Percentiles rank a stretch among this genome's conserved stretches.
Conservation (phyloP, 2,329 filamentous ascomycete species). For the Colletotrichum falcatum region DNA sequence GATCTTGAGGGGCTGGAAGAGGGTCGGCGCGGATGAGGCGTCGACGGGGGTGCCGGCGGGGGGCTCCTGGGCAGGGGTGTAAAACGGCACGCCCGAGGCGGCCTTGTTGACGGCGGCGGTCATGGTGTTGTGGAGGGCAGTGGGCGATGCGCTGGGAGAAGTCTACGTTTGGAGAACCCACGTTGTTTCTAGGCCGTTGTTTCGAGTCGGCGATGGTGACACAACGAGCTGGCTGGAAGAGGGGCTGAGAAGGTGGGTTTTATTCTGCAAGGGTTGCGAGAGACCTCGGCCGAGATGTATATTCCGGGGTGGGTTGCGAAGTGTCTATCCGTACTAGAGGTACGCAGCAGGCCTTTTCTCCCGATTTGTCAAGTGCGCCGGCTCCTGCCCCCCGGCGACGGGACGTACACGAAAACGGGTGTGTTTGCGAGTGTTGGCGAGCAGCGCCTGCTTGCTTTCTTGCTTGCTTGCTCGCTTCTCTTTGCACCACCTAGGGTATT, state of each 20-base stretch:
- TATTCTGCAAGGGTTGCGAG: conserved; percentile 21
- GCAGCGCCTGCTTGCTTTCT: too few relatives aligned
- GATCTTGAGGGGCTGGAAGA: conserved; percentile 68
- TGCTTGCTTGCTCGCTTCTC: not conserved
- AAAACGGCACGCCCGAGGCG: conserved; percentile 62
- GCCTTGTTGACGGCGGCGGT: conserved; percentile 50
- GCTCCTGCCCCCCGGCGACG: not conserved
- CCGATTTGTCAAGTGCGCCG: conserved; percentile 1
- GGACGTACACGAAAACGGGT: too few relatives aligned
- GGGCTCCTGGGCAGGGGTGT: conserved; percentile 66
- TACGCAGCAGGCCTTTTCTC: not conserved
- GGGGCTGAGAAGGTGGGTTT: conserved; percentile 6
- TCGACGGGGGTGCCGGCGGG: conserved; percentile 61
- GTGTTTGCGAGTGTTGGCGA: too few relatives aligned
- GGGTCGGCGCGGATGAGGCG: conserved; percentile 58
- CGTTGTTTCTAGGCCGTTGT: conserved; percentile 10
- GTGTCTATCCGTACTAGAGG: too few relatives aligned
- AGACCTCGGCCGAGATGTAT: not conserved
- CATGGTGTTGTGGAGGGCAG: conserved; percentile 39
- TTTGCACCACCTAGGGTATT: not conserved
- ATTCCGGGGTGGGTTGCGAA: conserved; percentile 12
- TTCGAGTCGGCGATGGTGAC: conserved; percentile 27
- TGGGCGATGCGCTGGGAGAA: not conserved
- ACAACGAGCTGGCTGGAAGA: too few relatives aligned
- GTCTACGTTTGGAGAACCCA: not conserved